Conservation (phyloP, 1,139 yeast species). For the Debaryomyces nepalensis region DNA sequence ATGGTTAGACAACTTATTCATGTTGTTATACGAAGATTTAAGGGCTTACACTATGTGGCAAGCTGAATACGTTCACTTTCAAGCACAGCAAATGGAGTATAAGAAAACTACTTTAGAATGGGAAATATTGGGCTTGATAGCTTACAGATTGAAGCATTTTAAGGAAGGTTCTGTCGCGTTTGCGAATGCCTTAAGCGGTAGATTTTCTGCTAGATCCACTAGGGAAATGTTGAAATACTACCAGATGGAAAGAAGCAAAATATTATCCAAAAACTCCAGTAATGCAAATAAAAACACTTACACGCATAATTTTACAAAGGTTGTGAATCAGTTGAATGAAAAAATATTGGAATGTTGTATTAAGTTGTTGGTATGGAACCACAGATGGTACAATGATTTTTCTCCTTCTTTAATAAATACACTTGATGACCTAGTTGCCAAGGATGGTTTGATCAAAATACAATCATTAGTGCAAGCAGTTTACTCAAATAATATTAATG, state of each 20-base stretch:
- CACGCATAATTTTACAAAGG: constrained; percentile 42
- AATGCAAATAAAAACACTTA: constrained; percentile 23
- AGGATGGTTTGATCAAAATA: constrained; percentile 79
- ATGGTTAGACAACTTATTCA: constrained; percentile 89
- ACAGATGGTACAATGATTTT: constrained; percentile 95
- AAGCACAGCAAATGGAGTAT: constrained; percentile 72
- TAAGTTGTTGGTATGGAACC: constrained; percentile 89
- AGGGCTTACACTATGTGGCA: constrained; percentile 90
- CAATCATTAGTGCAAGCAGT: constrained; percentile 77
- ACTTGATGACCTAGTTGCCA: constrained; percentile 64
- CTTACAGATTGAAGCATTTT: constrained; percentile 76
- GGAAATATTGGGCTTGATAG: constrained; percentile 87
- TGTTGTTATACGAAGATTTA: constrained; percentile 86
- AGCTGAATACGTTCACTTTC: constrained; percentile 70
- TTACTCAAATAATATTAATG: constrained; percentile 50
- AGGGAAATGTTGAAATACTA: constrained; percentile 75
- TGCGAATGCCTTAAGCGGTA: constrained; percentile 74
- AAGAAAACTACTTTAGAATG: constrained; percentile 88
- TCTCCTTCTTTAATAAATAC: constrained; percentile 66
- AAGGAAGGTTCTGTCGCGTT: constrained; percentile 85
- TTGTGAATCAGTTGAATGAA: constrained; percentile 56
- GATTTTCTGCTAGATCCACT: constrained; percentile 81
- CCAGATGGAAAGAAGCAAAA: constrained; percentile 48
- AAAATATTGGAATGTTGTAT: constrained; percentile 72
- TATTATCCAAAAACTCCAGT: constrained; percentile 35